phyloP scores from a whole-genome alignment of 2,329 filamentous ascomycete species.

The Pleoardoris graminearum region DNA sequence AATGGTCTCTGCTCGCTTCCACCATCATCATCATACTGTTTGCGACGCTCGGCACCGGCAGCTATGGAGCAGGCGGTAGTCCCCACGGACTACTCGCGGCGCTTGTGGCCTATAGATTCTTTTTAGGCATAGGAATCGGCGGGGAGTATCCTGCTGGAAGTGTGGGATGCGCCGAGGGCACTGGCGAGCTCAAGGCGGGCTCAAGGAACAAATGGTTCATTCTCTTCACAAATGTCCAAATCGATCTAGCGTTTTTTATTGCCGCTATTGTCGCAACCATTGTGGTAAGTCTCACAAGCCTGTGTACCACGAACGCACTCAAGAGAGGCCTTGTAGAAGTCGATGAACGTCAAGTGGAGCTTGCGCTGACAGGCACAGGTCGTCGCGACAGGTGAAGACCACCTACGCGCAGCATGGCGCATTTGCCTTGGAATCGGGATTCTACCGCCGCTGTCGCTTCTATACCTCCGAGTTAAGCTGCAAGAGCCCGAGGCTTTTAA shows the following conservation, averaged over 20 bases:
- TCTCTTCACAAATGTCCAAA: conserved; percentile 85
- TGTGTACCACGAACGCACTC: background rate
- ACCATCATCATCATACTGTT: conserved; percentile 86
- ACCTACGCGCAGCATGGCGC: conserved; percentile 79
- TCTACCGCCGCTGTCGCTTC: conserved; percentile 56
- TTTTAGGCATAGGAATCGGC: conserved; percentile 73
- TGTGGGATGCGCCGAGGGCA: conserved; percentile 82
- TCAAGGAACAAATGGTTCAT: conserved; percentile 82
- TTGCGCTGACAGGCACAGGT: conserved; percentile 50
- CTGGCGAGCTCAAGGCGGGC: conserved; percentile 77
- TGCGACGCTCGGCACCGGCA: conserved; percentile 74
- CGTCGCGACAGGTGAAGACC: conserved; percentile 57
- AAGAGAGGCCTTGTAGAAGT: background rate
- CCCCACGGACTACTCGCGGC: conserved; percentile 73
- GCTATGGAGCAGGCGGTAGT: conserved; percentile 73
- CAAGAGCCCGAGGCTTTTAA: conserved; percentile 59
- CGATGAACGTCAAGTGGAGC: too few relatives aligned
- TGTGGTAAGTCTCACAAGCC: conserved; percentile 48
- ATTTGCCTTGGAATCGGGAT: conserved; percentile 66
- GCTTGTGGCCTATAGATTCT: conserved; percentile 81
- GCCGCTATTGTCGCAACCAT: conserved; percentile 76
- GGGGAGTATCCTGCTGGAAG: conserved; percentile 81
- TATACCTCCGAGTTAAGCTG: conserved; percentile 62
- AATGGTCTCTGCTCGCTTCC: conserved; percentile 77
- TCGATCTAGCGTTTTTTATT: conserved; percentile 82